Conservation (phyloP, 1,139 yeast species). For the Kurtzmaniella quercitrusa region DNA sequence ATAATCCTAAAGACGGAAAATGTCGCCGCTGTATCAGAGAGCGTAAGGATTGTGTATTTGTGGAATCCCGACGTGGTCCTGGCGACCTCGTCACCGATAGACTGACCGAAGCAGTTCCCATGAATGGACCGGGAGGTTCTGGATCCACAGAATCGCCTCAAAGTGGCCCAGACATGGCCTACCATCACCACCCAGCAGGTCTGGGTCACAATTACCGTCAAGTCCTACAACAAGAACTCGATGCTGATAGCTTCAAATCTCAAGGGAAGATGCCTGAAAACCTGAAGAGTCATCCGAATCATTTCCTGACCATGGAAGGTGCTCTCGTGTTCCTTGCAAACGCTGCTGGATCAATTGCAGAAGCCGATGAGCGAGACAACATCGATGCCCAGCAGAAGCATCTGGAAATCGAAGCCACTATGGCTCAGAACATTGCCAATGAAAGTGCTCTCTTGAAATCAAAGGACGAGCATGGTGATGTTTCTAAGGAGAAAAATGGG, state of each 20-base stretch:
- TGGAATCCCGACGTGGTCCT: constrained; percentile 60
- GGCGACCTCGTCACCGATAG: background rate
- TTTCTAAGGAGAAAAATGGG: background rate
- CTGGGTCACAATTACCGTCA: background rate
- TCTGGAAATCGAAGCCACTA: constrained; percentile 36
- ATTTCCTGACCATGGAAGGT: constrained; percentile 53
- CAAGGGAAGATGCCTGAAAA: background rate
- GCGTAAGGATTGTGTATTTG: constrained; percentile 74
- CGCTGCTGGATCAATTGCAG: constrained; percentile 71
- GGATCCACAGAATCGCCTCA: background rate
- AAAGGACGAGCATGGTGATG: too few relatives aligned
- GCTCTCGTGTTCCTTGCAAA: constrained; percentile 70
- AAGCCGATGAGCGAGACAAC: constrained; percentile 61
- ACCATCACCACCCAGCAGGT: background rate
- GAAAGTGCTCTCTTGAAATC: background rate
- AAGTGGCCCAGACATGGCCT: background rate
- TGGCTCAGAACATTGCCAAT: background rate
- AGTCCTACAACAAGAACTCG: background rate
- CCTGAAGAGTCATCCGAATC: constrained; percentile 5
- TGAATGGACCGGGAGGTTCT: background rate
- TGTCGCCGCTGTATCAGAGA: constrained; percentile 84
- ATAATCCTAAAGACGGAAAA: constrained; percentile 72
- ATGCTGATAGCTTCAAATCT: background rate
- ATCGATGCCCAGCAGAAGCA: constrained; percentile 60
- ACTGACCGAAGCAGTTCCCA: background rate